Evolutionary conservation across 2,329 filamentous ascomycete species (phyloP), one percentile per base, ranked within the genome.

Genomic region (Cucurbitaria berberidis): DNA sequence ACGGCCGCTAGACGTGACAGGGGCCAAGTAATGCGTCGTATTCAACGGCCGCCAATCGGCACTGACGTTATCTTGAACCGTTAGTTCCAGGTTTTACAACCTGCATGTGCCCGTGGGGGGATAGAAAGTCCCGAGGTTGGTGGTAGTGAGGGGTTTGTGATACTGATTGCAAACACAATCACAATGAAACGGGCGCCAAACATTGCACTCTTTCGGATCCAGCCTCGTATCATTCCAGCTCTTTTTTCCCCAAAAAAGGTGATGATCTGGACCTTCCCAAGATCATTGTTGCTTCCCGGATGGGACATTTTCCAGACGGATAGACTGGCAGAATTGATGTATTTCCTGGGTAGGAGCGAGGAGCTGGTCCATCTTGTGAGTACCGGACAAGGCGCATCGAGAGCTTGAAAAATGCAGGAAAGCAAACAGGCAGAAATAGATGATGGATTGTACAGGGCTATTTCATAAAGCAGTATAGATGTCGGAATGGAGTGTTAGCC

Each of bases 11-110:
- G 44, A n/a, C 45, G 48, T 35, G 43, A 45, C 48, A 51, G 34
- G 49, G 45, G 57, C 59, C 49, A 62, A 57, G 45, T 35, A 45
- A 47, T 41, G 42, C 39, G 45, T 48, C 48, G 53, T 55, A 42
- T 45, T 38, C 43, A 57, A 55, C 51, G 32, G 46, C 30, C 49
- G 15, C 49, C 53, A 59, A 53, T 53, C 35, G 36, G 30, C 29
- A 18, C 11, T 45, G 40, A 24, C 40, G 43, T 34, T 41, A 41
- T 35, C 15, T 36, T 16, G 30, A 26, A 39, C 41, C 42, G 45
- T 41, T 41, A 42, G 34, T 51, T 51, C 38, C 43, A 42, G 34
- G 48, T 41, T 50, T 35, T 48, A 42, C 45, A 46, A 38, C 49
- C 45, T 11, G 16, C 40, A 42, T 41, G 27, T 50, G 40, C 44